A percentile compares a stretch with the other conserved stretches of the same genome.
phyloP scores from a whole-genome alignment of 1,284 basidiomycete genomes.

The Pisolithus thermaeus region DNA sequence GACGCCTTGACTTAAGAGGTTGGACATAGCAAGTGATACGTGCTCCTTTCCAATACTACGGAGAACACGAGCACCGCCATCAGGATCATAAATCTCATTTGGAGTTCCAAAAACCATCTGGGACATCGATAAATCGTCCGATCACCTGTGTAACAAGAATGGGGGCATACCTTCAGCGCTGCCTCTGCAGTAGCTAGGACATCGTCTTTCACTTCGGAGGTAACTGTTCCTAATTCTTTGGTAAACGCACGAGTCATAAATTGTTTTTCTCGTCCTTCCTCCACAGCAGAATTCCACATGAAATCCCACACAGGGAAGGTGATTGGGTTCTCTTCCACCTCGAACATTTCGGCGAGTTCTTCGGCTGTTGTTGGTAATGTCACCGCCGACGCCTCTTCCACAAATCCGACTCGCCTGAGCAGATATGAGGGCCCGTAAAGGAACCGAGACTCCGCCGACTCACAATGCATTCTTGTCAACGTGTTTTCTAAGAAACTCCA shows the following conservation, averaged over 20 bases:
- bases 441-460: conserved; percentile 29
- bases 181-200: conserved; percentile 53
- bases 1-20: conserved; percentile 54
- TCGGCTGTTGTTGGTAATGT: conserved; percentile 45
- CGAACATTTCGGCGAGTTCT: conserved; percentile 41
- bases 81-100: conserved; percentile 56
- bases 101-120: conserved; percentile 78
- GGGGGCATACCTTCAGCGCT: conserved; percentile 57
- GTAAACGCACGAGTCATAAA: conserved; percentile 55
- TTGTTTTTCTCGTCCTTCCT: conserved; percentile 71
- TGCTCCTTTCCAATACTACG: conserved; percentile 46
- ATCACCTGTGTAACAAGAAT: neutral
- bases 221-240: conserved; percentile 37
- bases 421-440: conserved; percentile 9
- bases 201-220: conserved; percentile 31
- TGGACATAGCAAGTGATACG: conserved; percentile 49
- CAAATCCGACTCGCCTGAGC: conserved; percentile 51
- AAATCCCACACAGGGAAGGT: conserved; percentile 59
- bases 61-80: conserved; percentile 52
- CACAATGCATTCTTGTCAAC: conserved; percentile 84
- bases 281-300: conserved; percentile 62
- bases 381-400: conserved; percentile 35
- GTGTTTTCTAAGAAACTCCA: conserved; percentile 73
- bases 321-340: conserved; percentile 42
- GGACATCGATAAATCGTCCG: conserved; percentile 1